A percentile compares a stretch with the other conserved stretches of the same genome.
These are phyloP conservation scores for Fusarium oxysporum DNA, from an alignment of 2,329 filamentous ascomycete species.

Conservation along the genomic window DNA sequence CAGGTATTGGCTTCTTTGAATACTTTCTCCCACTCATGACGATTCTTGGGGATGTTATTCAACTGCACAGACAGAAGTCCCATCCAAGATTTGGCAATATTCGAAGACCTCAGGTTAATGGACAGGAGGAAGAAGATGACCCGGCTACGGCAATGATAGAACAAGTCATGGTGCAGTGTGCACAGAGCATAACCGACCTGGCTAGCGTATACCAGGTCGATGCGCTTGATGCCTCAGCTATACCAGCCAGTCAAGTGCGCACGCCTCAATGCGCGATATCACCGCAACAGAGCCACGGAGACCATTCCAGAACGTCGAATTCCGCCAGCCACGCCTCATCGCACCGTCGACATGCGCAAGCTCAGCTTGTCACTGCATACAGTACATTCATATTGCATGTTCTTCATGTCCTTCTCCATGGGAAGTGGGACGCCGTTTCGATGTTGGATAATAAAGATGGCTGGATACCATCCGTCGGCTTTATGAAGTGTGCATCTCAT, in stretches of 20 bases:
- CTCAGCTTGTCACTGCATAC: background rate
- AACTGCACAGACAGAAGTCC: background rate
- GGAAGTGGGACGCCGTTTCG: background rate
- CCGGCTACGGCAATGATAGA: background rate
- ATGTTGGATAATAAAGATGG: constrained; percentile 4
- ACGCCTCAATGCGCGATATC: background rate
- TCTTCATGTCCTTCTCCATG: background rate
- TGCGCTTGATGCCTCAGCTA: background rate
- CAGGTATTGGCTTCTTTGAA: background rate
- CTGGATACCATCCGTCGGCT: background rate
- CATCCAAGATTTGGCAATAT: background rate
- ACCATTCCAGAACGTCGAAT: background rate
- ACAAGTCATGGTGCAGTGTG: background rate
- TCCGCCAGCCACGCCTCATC: background rate
- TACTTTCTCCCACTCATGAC: constrained; percentile 1
- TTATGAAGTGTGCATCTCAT: constrained; percentile 1
- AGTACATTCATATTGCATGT: background rate
- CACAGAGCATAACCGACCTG: background rate
- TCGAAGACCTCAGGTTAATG: background rate
- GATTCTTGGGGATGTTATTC: background rate
- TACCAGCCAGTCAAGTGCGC: background rate
- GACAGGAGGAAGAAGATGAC: background rate
- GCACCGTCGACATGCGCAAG: background rate
- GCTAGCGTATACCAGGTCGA: background rate
- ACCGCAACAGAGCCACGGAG: background rate